phyloP scores from a whole-genome alignment of 129 eudicot genomes.

The Centrapalus pauciflorus region DNA sequence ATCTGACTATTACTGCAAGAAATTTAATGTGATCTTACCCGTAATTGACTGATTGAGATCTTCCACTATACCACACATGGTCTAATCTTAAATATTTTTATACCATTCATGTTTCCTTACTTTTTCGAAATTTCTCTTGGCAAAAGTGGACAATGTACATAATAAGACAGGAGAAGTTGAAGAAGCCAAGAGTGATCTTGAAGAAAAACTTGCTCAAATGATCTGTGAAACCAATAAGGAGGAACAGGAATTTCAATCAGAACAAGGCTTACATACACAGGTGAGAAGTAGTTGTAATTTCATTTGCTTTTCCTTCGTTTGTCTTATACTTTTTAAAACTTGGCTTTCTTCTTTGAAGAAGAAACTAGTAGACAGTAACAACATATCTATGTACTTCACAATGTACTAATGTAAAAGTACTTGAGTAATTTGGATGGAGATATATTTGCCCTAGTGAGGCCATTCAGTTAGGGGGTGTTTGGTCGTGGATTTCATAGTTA shows the following conservation, averaged over 20 bases:
- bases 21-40: not conserved
- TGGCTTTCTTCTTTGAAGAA: too few species aligned
- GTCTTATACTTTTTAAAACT: not conserved
- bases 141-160: slow-evolving; percentile 17
- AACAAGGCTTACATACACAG: slow-evolving; percentile 40
- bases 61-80: not conserved
- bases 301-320: not conserved
- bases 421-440: too few species aligned
- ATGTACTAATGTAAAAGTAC: too few species aligned
- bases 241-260: slow-evolving; percentile 45
- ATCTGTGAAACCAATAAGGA: slow-evolving; percentile 38
- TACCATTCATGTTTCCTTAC: not conserved
- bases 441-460: too few species aligned
- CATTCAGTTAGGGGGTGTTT: too few species aligned
- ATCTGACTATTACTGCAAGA: not conserved
- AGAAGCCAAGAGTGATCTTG: slow-evolving; percentile 36
- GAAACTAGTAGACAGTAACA: too few species aligned
- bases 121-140: not conserved
- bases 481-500: too few species aligned
- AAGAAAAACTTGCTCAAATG: slow-evolving; percentile 42
- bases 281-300: slow-evolving; percentile 24
- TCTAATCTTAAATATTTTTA: not conserved
- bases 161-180: slow-evolving; percentile 33
- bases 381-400: too few species aligned
- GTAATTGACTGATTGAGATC: not conserved